These are phyloP conservation scores for Tinospora cordifolia DNA, from an alignment of 164 flowering plant genomes.

Conservation along the genomic window DNA sequence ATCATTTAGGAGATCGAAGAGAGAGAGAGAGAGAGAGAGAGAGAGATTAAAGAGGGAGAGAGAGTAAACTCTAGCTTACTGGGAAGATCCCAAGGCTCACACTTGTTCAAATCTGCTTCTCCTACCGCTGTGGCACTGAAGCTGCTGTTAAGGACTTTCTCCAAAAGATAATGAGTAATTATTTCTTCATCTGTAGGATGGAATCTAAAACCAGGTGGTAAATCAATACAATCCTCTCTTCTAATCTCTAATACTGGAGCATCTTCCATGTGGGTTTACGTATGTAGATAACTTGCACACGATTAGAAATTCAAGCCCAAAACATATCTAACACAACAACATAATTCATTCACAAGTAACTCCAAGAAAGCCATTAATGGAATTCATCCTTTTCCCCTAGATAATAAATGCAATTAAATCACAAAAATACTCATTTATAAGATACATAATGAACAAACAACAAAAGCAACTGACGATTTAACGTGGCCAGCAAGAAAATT, in stretches of 20 bases:
- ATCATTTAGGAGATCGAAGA: too few relatives aligned
- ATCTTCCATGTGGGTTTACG: background rate
- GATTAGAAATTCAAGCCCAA: background rate
- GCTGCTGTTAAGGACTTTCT: slow-evolving; percentile 31
- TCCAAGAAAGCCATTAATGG: too few relatives aligned
- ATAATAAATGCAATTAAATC: too few relatives aligned
- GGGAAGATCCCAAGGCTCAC: slow-evolving; percentile 61
- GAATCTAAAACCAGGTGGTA: slow-evolving; percentile 58
- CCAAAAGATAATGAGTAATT: slow-evolving; percentile 35
- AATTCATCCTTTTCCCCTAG: too few relatives aligned
- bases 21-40: too few relatives aligned
- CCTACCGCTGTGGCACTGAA: slow-evolving; percentile 40
- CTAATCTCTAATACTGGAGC: background rate
- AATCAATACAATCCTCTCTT: background rate
- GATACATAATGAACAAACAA: background rate
- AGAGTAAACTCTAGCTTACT: slow-evolving; percentile 19
- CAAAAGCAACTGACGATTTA: background rate
- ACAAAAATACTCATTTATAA: too few relatives aligned
- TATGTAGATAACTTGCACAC: background rate
- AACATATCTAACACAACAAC: background rate
- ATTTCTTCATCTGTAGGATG: slow-evolving; percentile 63
- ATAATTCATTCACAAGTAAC: too few relatives aligned
- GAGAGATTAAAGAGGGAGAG: too few relatives aligned
- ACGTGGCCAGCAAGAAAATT: background rate
- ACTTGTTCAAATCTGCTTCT: slow-evolving; percentile 51